Evolutionary conservation across 1,284 basidiomycete species (phyloP).

Genomic region (Pisolithus thermaeus): DNA sequence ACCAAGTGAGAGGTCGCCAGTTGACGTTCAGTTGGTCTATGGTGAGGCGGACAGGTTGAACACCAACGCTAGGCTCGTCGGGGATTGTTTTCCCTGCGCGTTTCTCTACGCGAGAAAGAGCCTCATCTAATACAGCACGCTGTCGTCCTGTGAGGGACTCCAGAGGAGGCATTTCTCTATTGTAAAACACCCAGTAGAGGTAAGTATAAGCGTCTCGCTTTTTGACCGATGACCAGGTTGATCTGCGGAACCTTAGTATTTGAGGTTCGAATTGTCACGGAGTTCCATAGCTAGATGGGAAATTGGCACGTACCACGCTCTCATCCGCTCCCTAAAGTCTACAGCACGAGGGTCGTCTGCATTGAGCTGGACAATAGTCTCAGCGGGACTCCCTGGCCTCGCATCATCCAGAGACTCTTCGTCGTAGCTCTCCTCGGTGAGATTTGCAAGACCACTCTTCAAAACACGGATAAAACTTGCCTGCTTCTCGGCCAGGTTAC

Average conservation of each 20-base stretch:
- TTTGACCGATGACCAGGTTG: constrained; percentile 68
- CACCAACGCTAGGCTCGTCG: constrained; percentile 53
- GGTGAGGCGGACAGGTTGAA: constrained; percentile 65
- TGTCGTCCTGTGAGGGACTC: constrained; percentile 44
- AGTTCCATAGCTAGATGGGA: constrained; percentile 3
- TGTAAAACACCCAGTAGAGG: constrained; percentile 84
- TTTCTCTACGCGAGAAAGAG: constrained; percentile 61
- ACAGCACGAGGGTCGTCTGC: constrained; percentile 65
- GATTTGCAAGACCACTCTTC: constrained; percentile 49
- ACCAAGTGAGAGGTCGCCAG: constrained; percentile 70
- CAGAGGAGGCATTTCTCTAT: constrained; percentile 48
- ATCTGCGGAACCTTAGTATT: constrained; percentile 58
- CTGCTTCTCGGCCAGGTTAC: constrained; percentile 51
- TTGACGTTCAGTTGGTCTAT: constrained; percentile 71
- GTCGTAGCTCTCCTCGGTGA: constrained; percentile 48
- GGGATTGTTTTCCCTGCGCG: constrained; percentile 66
- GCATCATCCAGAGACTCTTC: constrained; percentile 47
- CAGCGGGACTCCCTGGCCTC: constrained; percentile 57
- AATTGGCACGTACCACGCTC: constrained; percentile 44
- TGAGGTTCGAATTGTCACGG: not conserved
- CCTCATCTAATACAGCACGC: constrained; percentile 49
- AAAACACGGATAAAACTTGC: constrained; percentile 53
- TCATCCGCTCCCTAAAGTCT: constrained; percentile 68
- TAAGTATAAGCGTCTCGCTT: constrained; percentile 65
- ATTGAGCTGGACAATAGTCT: constrained; percentile 51